Evolutionary conservation across 495 filamentous ascomycete genomes (phyloP), one percentile per base, ranked within the genome.

Genomic region (Neurospora sp.): DNA sequence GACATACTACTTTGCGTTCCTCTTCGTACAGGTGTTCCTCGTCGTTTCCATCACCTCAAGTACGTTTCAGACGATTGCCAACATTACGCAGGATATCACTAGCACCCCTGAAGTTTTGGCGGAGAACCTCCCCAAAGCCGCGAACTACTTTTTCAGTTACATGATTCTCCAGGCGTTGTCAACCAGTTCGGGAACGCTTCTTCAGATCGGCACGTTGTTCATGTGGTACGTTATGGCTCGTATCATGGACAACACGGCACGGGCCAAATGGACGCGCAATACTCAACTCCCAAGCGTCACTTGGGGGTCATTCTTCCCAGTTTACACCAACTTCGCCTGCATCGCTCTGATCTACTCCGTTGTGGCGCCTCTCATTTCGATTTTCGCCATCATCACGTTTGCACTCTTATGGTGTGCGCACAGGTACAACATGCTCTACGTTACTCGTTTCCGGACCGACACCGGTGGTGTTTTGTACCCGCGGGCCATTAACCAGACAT

Each of bases 101-200:
- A 78, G 79, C n/a, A 88, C 93, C 59, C 89, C 94, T 0, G 79
- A 89, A 34, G 84, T 93, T n/a, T 81, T 99, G 71, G 96, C 95
- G 3, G 79, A 85, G 38, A 95, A 95, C 76, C 86, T 99, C 43
- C 96, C 96, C 45, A 91, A 90, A 81, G 93, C 94, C 3, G 91
- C 93, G 74, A 97, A 98, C 79, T 98, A 97, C 82, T 99, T 98
- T 85, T 98, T 98, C 85, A 94, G 93, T 5, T 99, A 99, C 85
- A 94, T 99, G 90, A 90, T 98, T 79, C 89, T 99, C 24, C 96
- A 98, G 79, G 93, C 94, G 19, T 86, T 99, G 77, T 92, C 92
- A 73, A 92, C 92, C 76, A 96, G 93, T 82, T 94, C 95, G 36
- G 94, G 93, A 77, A 93, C 93, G 15, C 85, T 99, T 15, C 85